Evolutionary conservation across 345 rosid genomes (phyloP), one percentile per base, ranked within the genome.

Genomic region (Anacardium occidentale): DNA sequence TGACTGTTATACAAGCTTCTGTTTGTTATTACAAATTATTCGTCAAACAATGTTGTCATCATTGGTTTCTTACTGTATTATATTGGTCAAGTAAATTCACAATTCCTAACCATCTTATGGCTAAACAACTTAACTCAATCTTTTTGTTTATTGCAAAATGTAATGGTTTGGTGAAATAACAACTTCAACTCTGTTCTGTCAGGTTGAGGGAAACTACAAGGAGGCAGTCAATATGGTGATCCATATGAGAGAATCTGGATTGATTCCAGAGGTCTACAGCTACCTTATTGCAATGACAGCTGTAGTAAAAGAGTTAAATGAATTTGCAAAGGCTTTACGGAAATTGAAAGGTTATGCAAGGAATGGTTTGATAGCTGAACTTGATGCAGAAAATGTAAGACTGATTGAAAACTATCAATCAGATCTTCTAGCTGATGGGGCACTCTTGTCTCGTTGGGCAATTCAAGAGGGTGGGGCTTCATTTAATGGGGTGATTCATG

Each of bases 181-280:
- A 37, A 66, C 61, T 53, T 45, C 53, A 57, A 61, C 55, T 72
- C 20, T 57, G 40, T 64, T 62, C 34, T 53, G 52, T 71, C 69
- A 94, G 98, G 91, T 82, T 76, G 97, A 94, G 73, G 98, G 97
- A 64, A 88, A 91, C 40, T 91, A 91, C 76, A 83, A 45, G 72
- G 87, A 82, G 58, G 94, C 93, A 2, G 80, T 86, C 74, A 90
- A 85, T 77, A 80, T 90, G 72, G 96, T 94, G 62, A 76, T 84
- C 26, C 71, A 84, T 47, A 81, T 94, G 7, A 83, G 85, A 72
- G 88, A 83, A 54, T 88, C 97, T 18, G 96, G 90, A 72, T 72
- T 94, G 69, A 91, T 83, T 76, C 98, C 96, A 45, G 97, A 90
- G 85, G 85, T 86, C 15, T 91, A 91, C 75, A 85, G 96, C 77